A percentile compares a stretch with the other conserved stretches of the same genome.
phyloP scores from a whole-genome alignment of 2,329 filamentous ascomycete genomes.

The Berkeleyomyces basicola region DNA sequence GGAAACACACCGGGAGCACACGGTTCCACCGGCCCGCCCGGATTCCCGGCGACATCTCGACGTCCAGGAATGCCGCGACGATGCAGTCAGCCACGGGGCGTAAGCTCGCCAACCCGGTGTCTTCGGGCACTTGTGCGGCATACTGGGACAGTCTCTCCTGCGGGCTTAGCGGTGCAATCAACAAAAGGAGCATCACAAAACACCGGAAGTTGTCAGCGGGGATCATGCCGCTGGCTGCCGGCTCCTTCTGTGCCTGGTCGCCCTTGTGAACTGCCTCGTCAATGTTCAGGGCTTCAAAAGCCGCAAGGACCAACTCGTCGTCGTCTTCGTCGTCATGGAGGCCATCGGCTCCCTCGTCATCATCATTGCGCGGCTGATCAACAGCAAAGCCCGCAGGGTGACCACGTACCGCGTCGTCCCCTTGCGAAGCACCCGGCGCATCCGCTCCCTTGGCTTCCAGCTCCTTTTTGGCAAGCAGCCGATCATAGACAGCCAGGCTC shows the following conservation, averaged over 20 bases:
- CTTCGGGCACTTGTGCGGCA: slow-evolving; percentile 37
- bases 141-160: slow-evolving; percentile 50
- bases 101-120: slow-evolving; percentile 32
- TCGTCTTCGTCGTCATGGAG: slow-evolving; percentile 25
- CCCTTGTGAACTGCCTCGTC: slow-evolving; percentile 41
- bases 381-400: slow-evolving; percentile 28
- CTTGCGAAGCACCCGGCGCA: neutral
- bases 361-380: slow-evolving; percentile 28
- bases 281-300: slow-evolving; percentile 50
- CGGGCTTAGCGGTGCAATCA: slow-evolving; percentile 46
- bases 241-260: slow-evolving; percentile 24
- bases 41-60: slow-evolving; percentile 46
- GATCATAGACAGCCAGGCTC: slow-evolving; percentile 55
- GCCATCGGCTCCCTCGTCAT: slow-evolving; percentile 21
- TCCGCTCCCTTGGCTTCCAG: slow-evolving; percentile 15
- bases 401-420: neutral
- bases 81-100: slow-evolving; percentile 46
- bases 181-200: slow-evolving; percentile 51
- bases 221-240: slow-evolving; percentile 44
- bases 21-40: slow-evolving; percentile 43
- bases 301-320: slow-evolving; percentile 47
- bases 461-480: slow-evolving; percentile 17
- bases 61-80: slow-evolving; percentile 47
- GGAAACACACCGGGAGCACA: slow-evolving; percentile 42
- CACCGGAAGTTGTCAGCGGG: slow-evolving; percentile 57